Evolutionary conservation across 1,284 basidiomycete species (phyloP).

Genomic region (Ustilago cynodontis): DNA sequence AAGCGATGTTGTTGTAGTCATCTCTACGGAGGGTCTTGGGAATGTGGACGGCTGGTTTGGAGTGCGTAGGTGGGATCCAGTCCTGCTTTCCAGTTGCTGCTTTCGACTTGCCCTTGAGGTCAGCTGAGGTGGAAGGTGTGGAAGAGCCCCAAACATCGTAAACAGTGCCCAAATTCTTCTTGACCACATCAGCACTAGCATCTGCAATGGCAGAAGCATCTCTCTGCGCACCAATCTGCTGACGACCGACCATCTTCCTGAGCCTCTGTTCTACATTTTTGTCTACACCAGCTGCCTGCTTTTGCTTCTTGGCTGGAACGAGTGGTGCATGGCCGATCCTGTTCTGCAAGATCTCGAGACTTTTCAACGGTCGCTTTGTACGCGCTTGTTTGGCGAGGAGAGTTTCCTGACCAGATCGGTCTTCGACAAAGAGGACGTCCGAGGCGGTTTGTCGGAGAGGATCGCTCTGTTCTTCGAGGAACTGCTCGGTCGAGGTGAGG

Average conservation of each 20-base stretch:
- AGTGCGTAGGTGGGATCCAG: slow-evolving; percentile 19
- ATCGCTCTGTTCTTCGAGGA: slow-evolving; percentile 56
- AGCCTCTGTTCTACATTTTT: slow-evolving; percentile 50
- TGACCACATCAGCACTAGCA: slow-evolving; percentile 26
- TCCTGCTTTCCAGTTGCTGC: slow-evolving; percentile 8
- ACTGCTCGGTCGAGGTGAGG: slow-evolving; percentile 52
- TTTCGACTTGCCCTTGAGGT: slow-evolving; percentile 38
- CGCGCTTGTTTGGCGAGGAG: slow-evolving; percentile 57
- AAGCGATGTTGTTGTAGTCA: slow-evolving; percentile 34
- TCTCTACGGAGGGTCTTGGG: slow-evolving; percentile 41
- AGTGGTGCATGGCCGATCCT: slow-evolving; percentile 76
- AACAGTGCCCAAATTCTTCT: slow-evolving; percentile 21
- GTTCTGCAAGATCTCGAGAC: slow-evolving; percentile 83
- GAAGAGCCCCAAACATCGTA: slow-evolving; percentile 46
- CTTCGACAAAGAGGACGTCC: slow-evolving; percentile 44
- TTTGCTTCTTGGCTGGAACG: slow-evolving; percentile 76
- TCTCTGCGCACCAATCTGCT: slow-evolving; percentile 20
- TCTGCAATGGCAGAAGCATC: slow-evolving; percentile 27
- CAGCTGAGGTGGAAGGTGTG: not conserved
- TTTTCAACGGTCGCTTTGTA: slow-evolving; percentile 76
- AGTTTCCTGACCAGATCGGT: slow-evolving; percentile 72
- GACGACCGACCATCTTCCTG: slow-evolving; percentile 45
- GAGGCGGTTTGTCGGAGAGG: slow-evolving; percentile 45
- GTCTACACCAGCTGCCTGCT: slow-evolving; percentile 45
- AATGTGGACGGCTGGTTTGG: slow-evolving; percentile 25